These are phyloP conservation scores for Aspergillus fijiensis DNA, from an alignment of 2,329 filamentous ascomycete species.

Conservation along the genomic window DNA sequence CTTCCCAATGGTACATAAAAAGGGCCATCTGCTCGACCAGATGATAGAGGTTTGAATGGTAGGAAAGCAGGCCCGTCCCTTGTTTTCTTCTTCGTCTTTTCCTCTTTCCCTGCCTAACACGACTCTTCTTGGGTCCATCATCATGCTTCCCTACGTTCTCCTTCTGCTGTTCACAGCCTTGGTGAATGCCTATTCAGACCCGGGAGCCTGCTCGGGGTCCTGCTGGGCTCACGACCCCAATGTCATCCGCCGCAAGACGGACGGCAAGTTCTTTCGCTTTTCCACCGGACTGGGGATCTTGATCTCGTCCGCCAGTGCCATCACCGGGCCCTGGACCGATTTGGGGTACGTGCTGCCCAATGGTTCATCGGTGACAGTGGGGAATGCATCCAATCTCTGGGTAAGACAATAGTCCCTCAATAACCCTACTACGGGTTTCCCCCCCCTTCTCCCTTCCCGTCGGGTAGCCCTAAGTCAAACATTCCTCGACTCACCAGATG, in stretches of 20 bases:
- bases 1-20: constrained; percentile 3
- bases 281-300: constrained; percentile 53
- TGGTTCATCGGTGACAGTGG: constrained; percentile 46
- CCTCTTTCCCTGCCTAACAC: not conserved
- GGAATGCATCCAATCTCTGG: constrained; percentile 52
- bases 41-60: not conserved
- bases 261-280: constrained; percentile 56
- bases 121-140: not conserved
- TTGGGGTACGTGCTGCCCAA: constrained; percentile 47
- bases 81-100: not conserved
- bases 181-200: constrained; percentile 30
- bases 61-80: constrained; percentile 1
- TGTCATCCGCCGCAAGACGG: constrained; percentile 48
- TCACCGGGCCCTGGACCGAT: constrained; percentile 53
- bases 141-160: constrained; percentile 3
- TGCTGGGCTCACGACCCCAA: constrained; percentile 50
- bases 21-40: constrained; percentile 1
- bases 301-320: constrained; percentile 46
- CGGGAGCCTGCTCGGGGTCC: constrained; percentile 32
- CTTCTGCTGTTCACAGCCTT: constrained; percentile 17
- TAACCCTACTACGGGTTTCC: constrained; percentile 2
- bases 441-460: too few species aligned
- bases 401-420: constrained; percentile 23
- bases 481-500: not conserved
- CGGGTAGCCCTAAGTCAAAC: not conserved